Evolutionary conservation across 495 filamentous ascomycete species (phyloP).

Genomic region (Letharia lupina): DNA sequence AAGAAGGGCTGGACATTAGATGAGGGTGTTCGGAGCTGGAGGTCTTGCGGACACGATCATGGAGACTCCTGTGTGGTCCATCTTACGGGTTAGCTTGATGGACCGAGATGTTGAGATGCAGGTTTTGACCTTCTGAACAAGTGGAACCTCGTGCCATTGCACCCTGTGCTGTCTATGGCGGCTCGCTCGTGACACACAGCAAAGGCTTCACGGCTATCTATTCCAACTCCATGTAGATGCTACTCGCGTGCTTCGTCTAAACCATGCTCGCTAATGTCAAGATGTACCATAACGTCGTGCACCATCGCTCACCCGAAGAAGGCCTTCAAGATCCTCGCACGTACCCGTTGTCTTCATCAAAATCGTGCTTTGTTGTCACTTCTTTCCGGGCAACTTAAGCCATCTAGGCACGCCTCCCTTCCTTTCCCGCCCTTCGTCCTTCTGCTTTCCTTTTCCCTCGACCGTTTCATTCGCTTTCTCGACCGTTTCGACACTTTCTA

Average conservation of each 20-base stretch:
- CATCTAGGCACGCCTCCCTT: constrained; percentile 54
- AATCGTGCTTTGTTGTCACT: constrained; percentile 27
- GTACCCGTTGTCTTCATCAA: not conserved
- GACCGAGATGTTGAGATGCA: not conserved
- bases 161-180: not conserved
- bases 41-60: not conserved
- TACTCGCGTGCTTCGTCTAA: not conserved
- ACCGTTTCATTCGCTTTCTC: constrained; percentile 39
- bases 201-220: not conserved
- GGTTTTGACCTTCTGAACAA: not conserved
- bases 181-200: not conserved
- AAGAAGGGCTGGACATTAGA: constrained; percentile 73
- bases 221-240: not conserved
- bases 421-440: constrained; percentile 25
- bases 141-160: not conserved
- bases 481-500: constrained; percentile 32
- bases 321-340: not conserved
- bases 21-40: not conserved
- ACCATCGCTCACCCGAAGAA: not conserved
- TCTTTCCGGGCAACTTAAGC: constrained; percentile 57
- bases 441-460: constrained; percentile 28
- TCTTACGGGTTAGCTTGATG: not conserved
- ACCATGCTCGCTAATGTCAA: not conserved
- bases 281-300: not conserved
- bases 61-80: not conserved